A percentile compares a stretch with the other conserved stretches of the same genome.
Conservation (phyloP, 192 early-diverging fungal species). For the Chytriomyces sp. region DNA sequence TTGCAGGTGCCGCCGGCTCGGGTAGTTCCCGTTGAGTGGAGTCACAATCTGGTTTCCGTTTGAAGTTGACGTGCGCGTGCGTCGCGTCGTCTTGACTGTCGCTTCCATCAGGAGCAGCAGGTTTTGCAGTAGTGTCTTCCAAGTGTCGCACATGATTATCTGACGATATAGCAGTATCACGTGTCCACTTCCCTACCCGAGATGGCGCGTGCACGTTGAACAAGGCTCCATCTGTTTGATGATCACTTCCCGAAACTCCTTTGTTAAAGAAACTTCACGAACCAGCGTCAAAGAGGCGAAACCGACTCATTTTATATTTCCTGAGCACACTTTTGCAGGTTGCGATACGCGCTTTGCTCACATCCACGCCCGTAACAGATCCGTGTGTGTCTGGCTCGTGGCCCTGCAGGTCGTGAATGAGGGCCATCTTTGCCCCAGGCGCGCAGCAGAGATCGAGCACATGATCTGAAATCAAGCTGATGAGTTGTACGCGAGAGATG, state of each 20-base stretch:
- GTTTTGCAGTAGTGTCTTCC: background rate
- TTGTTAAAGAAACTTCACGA: background rate
- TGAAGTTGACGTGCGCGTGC: background rate
- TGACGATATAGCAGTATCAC: constrained; percentile 21
- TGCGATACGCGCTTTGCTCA: constrained; percentile 69
- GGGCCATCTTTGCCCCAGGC: constrained; percentile 86
- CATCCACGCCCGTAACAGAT: constrained; percentile 91
- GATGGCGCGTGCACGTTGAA: constrained; percentile 77
- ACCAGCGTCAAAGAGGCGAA: constrained; percentile 69
- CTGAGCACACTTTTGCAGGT: constrained; percentile 75
- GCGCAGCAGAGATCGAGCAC: constrained; percentile 89
- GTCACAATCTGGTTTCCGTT: background rate
- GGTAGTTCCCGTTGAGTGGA: background rate
- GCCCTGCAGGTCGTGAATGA: constrained; percentile 70
- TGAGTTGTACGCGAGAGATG: background rate
- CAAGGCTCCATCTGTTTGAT: constrained; percentile 68
- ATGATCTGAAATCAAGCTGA: constrained; percentile 56
- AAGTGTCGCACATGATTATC: background rate
- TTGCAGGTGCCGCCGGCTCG: constrained; percentile 19
- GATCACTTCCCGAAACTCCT: background rate
- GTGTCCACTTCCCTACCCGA: constrained; percentile 22
- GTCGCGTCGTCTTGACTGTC: no score
- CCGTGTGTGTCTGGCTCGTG: constrained; percentile 30
- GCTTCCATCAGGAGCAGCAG: no score
- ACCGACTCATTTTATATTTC: constrained; percentile 62